Percentiles rank a stretch among this genome's conserved stretches.
Evolutionary conservation across 495 filamentous ascomycete genomes (phyloP).

Genomic region (Penicillium chermesinum): DNA sequence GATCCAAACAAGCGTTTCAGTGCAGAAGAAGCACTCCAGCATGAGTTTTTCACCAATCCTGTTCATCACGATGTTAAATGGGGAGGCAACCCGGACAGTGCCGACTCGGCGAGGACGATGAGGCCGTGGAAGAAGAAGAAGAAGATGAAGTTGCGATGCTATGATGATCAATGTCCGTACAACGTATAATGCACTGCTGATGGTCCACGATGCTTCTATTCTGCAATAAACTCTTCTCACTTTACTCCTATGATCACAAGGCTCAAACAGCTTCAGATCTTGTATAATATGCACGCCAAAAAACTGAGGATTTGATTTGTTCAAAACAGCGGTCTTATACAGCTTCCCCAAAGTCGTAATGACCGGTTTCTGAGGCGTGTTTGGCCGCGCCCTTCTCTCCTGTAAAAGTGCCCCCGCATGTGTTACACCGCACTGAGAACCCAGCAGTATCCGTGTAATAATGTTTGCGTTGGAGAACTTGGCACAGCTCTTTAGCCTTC

Average conservation of each 20-base stretch:
- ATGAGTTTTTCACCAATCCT: slow-evolving; percentile 59
- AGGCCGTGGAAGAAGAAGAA: slow-evolving; percentile 33
- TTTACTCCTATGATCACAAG: too few relatives aligned
- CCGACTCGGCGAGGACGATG: slow-evolving; percentile 37
- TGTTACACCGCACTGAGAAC: slow-evolving; percentile 77
- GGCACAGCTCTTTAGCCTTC: slow-evolving; percentile 67
- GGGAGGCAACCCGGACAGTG: slow-evolving; percentile 41
- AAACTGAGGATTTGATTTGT: not conserved
- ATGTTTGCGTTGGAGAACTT: slow-evolving; percentile 60
- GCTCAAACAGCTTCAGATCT: too few relatives aligned
- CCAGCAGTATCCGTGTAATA: slow-evolving; percentile 89
- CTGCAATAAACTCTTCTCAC: not conserved
- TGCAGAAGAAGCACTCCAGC: slow-evolving; percentile 53
- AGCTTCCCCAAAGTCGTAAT: slow-evolving; percentile 69
- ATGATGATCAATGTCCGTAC: slow-evolving; percentile 25
- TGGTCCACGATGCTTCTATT: slow-evolving; percentile 7
- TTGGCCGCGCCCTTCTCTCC: slow-evolving; percentile 67
- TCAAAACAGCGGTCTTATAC: slow-evolving; percentile 16
- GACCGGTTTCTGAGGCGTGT: slow-evolving; percentile 63
- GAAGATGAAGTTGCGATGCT: slow-evolving; percentile 45
- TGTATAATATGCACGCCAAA: too few relatives aligned
- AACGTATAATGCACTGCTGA: slow-evolving; percentile 23
- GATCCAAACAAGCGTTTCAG: slow-evolving; percentile 54
- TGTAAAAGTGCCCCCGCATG: slow-evolving; percentile 64
- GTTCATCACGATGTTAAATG: slow-evolving; percentile 44